Evolutionary conservation across 805 yeast genomes (phyloP).

Genomic region (Myxozyma geophila): DNA sequence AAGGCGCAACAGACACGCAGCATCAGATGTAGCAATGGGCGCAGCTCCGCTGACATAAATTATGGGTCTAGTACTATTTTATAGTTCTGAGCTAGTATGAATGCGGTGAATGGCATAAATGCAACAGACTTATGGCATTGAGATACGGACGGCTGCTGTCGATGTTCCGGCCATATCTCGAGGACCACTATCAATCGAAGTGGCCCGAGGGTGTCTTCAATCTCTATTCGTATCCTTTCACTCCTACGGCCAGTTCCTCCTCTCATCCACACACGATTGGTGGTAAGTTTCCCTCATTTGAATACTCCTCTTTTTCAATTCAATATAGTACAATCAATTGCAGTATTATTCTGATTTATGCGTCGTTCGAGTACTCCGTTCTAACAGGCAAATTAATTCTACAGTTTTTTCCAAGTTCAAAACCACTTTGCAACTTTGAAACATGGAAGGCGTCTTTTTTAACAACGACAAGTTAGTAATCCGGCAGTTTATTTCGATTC

Average conservation of each 20-base stretch:
- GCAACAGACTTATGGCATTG: neutral
- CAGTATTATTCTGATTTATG: neutral
- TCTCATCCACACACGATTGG: neutral
- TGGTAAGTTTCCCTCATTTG: neutral
- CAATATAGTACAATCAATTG: no score
- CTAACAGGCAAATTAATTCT: neutral
- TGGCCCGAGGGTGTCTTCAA: slow-evolving; percentile 18
- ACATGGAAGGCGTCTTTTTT: slow-evolving; percentile 92
- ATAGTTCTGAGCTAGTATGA: no score
- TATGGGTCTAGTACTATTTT: no score
- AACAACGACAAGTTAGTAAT: slow-evolving; percentile 66
- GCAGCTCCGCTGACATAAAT: no score
- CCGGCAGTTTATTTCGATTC: neutral
- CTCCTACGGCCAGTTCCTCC: neutral
- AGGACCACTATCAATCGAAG: slow-evolving; percentile 18
- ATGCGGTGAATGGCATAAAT: neutral
- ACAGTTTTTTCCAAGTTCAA: neutral
- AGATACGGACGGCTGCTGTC: slow-evolving; percentile 8
- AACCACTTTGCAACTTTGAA: neutral
- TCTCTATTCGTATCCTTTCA: neutral
- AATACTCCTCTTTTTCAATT: no score
- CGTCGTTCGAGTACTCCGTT: no score
- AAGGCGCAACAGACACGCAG: no score
- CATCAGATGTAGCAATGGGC: no score
- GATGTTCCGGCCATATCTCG: slow-evolving; percentile 10